Evolutionary conservation across 2,329 filamentous ascomycete species (phyloP).

Genomic region (Cytospora paraplurivora): DNA sequence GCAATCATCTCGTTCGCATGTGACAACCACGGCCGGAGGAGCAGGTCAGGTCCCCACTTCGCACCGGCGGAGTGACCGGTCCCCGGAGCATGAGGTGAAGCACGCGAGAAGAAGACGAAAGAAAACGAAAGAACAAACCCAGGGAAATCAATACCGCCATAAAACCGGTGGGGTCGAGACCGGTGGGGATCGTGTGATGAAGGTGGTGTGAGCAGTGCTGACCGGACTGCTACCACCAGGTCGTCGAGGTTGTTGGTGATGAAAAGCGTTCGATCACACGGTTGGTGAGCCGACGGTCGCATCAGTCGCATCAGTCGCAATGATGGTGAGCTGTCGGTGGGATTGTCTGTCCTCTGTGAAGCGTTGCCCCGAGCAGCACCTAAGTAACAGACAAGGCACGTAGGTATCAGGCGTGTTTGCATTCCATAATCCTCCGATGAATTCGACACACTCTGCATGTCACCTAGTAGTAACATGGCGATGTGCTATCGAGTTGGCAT

Average conservation of each 20-base stretch:
- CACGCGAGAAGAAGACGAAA: constrained; percentile 16
- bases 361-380: too few relatives aligned
- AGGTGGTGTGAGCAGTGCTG: background rate
- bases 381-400: too few relatives aligned
- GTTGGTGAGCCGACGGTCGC: background rate
- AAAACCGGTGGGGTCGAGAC: background rate
- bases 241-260: background rate
- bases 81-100: background rate
- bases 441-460: too few relatives aligned
- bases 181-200: background rate
- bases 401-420: too few relatives aligned
- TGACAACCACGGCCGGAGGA: constrained; percentile 50
- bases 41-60: constrained; percentile 37
- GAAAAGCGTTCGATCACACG: constrained; percentile 1
- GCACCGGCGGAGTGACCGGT: constrained; percentile 9
- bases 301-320: too few relatives aligned
- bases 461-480: too few relatives aligned
- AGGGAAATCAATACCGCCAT: too few relatives aligned
- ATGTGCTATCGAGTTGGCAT: too few relatives aligned
- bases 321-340: too few relatives aligned
- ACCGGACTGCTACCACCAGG: background rate
- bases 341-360: too few relatives aligned
- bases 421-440: too few relatives aligned
- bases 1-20: constrained; percentile 62
- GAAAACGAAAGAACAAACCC: too few relatives aligned